Evolutionary conservation across 2,329 filamentous ascomycete genomes (phyloP).

Genomic region (Exutisphaerella laricina): DNA sequence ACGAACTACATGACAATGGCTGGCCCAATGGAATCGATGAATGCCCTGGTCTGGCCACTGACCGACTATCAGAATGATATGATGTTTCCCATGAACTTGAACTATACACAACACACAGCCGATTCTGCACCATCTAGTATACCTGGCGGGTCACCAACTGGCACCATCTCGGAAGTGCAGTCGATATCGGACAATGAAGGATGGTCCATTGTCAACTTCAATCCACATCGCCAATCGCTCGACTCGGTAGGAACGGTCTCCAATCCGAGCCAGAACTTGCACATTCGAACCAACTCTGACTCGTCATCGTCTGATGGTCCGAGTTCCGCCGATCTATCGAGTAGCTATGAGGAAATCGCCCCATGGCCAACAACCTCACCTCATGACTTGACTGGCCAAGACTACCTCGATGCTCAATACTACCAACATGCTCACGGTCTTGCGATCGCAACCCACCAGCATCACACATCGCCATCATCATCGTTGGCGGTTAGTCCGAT

Average conservation of each 20-base stretch:
- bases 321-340: slow-evolving; percentile 57
- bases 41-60: slow-evolving; percentile 39
- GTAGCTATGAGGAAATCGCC: slow-evolving; percentile 74
- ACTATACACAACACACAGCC: slow-evolving; percentile 40
- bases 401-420: slow-evolving; percentile 57
- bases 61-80: slow-evolving; percentile 70
- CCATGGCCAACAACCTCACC: slow-evolving; percentile 74
- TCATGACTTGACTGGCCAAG: slow-evolving; percentile 59
- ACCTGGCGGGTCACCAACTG: slow-evolving; percentile 62
- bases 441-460: slow-evolving; percentile 15
- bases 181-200: slow-evolving; percentile 79
- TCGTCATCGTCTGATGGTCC: slow-evolving; percentile 66
- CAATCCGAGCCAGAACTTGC: slow-evolving; percentile 85
- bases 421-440: slow-evolving; percentile 34
- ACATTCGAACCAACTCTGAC: slow-evolving; percentile 80
- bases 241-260: slow-evolving; percentile 69
- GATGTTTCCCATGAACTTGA: slow-evolving; percentile 47
- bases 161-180: slow-evolving; percentile 77
- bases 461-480: slow-evolving; percentile 28
- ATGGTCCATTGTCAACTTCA: slow-evolving; percentile 71
- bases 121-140: slow-evolving; percentile 36
- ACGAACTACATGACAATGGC: slow-evolving; percentile 38
- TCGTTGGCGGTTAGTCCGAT: slow-evolving; percentile 28
- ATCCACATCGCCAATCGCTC: slow-evolving; percentile 52
- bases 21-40: slow-evolving; percentile 42